These are phyloP conservation scores for Cercospora sesami DNA, from an alignment of 2,329 filamentous ascomycete genomes.

Conservation along the genomic window DNA sequence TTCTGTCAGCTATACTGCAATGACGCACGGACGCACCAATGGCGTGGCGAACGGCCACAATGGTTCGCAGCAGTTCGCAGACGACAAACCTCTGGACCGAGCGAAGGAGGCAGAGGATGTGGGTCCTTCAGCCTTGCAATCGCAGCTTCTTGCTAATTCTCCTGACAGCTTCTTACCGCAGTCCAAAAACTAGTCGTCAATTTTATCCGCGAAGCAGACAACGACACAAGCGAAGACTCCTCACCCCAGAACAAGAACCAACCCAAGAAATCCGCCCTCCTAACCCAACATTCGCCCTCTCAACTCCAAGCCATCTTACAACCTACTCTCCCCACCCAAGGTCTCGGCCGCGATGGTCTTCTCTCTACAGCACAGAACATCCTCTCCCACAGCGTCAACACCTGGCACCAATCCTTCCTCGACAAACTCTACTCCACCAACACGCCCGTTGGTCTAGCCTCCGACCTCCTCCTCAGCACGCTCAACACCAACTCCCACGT, in stretches of 20 bases:
- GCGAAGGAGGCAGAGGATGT: slow-evolving; percentile 43
- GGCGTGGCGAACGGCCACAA: neutral
- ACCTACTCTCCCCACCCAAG: slow-evolving; percentile 40
- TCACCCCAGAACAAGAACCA: slow-evolving; percentile 57
- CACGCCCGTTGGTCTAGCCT: slow-evolving; percentile 80
- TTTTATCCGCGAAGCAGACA: slow-evolving; percentile 70
- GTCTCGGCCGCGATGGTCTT: slow-evolving; percentile 46
- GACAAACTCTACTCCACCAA: slow-evolving; percentile 94
- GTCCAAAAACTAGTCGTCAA: slow-evolving; percentile 68
- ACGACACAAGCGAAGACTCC: slow-evolving; percentile 58
- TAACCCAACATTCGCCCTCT: slow-evolving; percentile 48
- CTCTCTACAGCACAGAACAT: slow-evolving; percentile 62
- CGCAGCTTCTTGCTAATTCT: slow-evolving; percentile 8
- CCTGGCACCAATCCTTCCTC: slow-evolving; percentile 96
- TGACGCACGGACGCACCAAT: neutral
- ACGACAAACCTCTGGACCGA: slow-evolving; percentile 28
- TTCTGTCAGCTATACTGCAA: neutral
- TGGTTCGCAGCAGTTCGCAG: neutral
- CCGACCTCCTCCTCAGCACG: slow-evolving; percentile 79
- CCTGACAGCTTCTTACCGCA: slow-evolving; percentile 63
- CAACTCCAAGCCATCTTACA: slow-evolving; percentile 46
- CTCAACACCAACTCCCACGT: slow-evolving; percentile 96
- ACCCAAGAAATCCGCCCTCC: slow-evolving; percentile 56
- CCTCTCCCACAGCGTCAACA: slow-evolving; percentile 87
- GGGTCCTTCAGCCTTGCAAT: slow-evolving; percentile 4